These are phyloP conservation scores for Clitocybe nebularis DNA, from an alignment of 1,284 basidiomycete genomes.

Conservation along the genomic window DNA sequence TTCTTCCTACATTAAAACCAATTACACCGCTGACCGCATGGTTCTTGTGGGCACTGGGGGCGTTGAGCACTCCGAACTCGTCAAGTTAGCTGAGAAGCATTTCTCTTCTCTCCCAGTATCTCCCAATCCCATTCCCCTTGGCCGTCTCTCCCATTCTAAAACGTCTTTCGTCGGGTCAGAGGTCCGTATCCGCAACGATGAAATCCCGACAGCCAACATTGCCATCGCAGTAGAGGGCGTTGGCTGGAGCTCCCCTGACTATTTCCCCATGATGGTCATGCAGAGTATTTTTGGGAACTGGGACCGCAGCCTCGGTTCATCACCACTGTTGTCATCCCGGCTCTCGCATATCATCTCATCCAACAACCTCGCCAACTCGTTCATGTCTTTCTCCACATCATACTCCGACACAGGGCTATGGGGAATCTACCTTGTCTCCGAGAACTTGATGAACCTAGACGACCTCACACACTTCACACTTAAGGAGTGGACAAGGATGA, in stretches of 20 bases:
- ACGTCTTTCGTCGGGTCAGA: slow-evolving; percentile 92
- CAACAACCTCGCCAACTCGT: slow-evolving; percentile 98
- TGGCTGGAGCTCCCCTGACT: slow-evolving; percentile 96
- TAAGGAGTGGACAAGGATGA: slow-evolving; percentile 97
- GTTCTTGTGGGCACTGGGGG: slow-evolving; percentile 97
- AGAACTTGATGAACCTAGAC: slow-evolving; percentile 92
- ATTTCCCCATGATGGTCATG: slow-evolving; percentile 99
- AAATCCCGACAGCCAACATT: slow-evolving; percentile 84
- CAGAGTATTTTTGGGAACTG: slow-evolving; percentile 99
- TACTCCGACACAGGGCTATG: slow-evolving; percentile 99
- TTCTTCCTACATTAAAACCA: slow-evolving; percentile 89
- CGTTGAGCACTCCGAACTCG: slow-evolving; percentile 89
- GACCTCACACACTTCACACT: slow-evolving; percentile 94
- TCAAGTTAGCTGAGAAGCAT: slow-evolving; percentile 93
- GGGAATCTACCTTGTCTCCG: slow-evolving; percentile 97
- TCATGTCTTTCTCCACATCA: slow-evolving; percentile 99
- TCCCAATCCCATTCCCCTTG: slow-evolving; percentile 84
- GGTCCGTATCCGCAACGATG: slow-evolving; percentile 94
- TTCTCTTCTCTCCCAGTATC: slow-evolving; percentile 90
- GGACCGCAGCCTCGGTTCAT: slow-evolving; percentile 95
- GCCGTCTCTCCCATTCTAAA: slow-evolving; percentile 70
- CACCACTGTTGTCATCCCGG: slow-evolving; percentile 85
- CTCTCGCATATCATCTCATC: slow-evolving; percentile 90
- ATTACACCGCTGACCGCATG: slow-evolving; percentile 99
- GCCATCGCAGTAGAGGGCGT: slow-evolving; percentile 98